phyloP scores from a whole-genome alignment of 202 grass and related monocot species.

The Dendrocalamus latiflorus region DNA sequence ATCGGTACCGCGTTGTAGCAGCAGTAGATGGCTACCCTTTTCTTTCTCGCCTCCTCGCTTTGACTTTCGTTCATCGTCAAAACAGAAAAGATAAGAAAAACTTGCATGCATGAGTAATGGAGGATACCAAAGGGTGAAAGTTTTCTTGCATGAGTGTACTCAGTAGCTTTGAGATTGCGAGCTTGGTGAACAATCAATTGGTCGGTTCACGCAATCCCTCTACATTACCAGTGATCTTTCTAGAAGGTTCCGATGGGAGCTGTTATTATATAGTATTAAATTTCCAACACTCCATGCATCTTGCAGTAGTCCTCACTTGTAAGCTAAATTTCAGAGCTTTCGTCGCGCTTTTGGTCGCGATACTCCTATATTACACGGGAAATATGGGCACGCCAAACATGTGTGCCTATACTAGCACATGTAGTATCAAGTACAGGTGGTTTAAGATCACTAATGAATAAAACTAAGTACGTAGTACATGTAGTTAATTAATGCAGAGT shows the following conservation, averaged over 20 bases:
- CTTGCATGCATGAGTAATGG: neutral
- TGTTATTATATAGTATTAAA: neutral
- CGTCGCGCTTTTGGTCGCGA: neutral
- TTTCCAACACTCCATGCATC: neutral
- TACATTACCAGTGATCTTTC: neutral
- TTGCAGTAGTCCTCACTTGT: conserved; percentile 6
- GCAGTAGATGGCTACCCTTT: neutral
- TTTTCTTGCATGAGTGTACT: too few species aligned
- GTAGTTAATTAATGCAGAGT: neutral
- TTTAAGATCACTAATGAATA: neutral
- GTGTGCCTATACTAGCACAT: too few species aligned
- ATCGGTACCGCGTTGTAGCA: neutral
- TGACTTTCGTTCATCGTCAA: neutral
- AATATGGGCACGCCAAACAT: too few species aligned
- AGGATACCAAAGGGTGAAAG: neutral
- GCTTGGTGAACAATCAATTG: neutral
- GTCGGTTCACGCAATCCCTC: neutral
- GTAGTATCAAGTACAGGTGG: neutral
- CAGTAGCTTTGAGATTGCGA: neutral
- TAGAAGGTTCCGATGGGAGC: conserved; percentile 10
- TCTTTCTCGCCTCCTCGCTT: neutral
- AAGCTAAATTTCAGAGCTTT: neutral
- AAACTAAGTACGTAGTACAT: neutral
- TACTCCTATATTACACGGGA: too few species aligned
- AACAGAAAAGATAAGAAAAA: neutral